These are phyloP conservation scores for Diphasiastrum complanatum DNA, from an alignment of 83 land plant genomes.

Conservation along the genomic window DNA sequence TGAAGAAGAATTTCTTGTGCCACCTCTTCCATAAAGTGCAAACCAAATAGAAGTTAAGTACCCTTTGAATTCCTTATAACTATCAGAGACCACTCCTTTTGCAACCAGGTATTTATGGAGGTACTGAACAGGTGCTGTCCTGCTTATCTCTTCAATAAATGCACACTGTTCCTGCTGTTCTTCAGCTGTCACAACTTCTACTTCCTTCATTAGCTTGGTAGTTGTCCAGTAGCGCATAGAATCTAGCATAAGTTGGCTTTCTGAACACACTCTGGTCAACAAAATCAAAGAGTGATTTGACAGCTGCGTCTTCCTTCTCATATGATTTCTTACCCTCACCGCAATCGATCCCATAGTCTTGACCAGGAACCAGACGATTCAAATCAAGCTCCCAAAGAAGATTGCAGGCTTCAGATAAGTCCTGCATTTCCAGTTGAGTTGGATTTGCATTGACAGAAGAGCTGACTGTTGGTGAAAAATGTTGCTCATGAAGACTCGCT, in stretches of 20 bases:
- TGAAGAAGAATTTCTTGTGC: constrained; percentile 64
- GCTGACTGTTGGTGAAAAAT: constrained; percentile 45
- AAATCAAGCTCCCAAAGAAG: constrained; percentile 85
- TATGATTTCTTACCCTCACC: constrained; percentile 86
- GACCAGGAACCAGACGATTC: constrained; percentile 79
- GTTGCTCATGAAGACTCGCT: constrained; percentile 49
- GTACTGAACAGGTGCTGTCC: constrained; percentile 87
- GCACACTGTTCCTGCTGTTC: constrained; percentile 79
- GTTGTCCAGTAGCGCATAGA: constrained; percentile 78
- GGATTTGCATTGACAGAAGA: constrained; percentile 42
- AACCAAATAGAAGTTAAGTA: constrained; percentile 68
- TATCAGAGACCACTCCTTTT: constrained; percentile 45
- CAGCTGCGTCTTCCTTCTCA: constrained; percentile 66
- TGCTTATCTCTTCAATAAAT: constrained; percentile 85
- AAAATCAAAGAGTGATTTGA: constrained; percentile 53
- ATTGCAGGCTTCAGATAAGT: constrained; percentile 63
- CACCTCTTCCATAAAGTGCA: constrained; percentile 65
- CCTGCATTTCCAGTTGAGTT: constrained; percentile 54
- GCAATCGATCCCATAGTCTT: constrained; percentile 82
- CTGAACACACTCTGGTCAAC: constrained; percentile 52
- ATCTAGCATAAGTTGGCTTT: constrained; percentile 70
- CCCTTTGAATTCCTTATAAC: constrained; percentile 55
- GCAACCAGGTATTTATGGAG: constrained; percentile 57
- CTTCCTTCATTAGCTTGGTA: constrained; percentile 64
- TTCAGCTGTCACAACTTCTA: constrained; percentile 51